phyloP scores from a whole-genome alignment of 306 rosid genomes.

The Lathyrus tuberosus region DNA sequence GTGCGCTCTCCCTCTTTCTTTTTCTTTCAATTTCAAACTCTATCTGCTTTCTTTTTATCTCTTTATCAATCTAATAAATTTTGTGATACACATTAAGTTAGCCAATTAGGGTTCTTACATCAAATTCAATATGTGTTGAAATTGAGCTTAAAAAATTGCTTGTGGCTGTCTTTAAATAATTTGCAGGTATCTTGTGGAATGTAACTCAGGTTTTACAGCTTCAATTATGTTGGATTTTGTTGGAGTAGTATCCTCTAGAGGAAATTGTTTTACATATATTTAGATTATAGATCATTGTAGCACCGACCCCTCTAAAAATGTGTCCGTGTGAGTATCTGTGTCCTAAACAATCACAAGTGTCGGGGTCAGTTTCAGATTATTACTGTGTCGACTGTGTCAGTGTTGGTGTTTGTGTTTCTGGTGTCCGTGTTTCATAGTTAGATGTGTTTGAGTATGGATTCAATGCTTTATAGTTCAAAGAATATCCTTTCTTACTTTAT shows the following conservation, averaged over 20 bases:
- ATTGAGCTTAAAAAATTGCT: background rate
- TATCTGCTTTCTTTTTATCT: background rate
- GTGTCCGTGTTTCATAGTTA: too few relatives aligned
- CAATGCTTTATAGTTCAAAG: background rate
- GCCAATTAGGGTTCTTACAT: background rate
- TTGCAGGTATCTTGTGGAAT: slow-evolving; percentile 5
- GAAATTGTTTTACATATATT: background rate
- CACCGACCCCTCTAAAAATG: too few relatives aligned
- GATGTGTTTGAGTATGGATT: background rate
- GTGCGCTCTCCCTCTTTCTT: slow-evolving; percentile 36
- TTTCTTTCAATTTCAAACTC: background rate
- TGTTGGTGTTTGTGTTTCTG: too few relatives aligned
- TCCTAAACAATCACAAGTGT: too few relatives aligned
- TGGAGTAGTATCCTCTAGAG: background rate
- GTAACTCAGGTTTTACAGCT: slow-evolving; percentile 17
- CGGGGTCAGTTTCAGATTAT: too few relatives aligned
- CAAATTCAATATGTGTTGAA: background rate
- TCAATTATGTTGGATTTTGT: background rate
- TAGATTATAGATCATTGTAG: background rate
- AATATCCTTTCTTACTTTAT: background rate
- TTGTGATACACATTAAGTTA: background rate
- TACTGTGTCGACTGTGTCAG: too few relatives aligned
- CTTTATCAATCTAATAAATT: background rate
- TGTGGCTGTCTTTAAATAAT: background rate
- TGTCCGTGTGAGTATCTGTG: too few relatives aligned